Conservation (phyloP, 352 stramenopile genomes). For the Globisporangium carolinianum region DNA sequence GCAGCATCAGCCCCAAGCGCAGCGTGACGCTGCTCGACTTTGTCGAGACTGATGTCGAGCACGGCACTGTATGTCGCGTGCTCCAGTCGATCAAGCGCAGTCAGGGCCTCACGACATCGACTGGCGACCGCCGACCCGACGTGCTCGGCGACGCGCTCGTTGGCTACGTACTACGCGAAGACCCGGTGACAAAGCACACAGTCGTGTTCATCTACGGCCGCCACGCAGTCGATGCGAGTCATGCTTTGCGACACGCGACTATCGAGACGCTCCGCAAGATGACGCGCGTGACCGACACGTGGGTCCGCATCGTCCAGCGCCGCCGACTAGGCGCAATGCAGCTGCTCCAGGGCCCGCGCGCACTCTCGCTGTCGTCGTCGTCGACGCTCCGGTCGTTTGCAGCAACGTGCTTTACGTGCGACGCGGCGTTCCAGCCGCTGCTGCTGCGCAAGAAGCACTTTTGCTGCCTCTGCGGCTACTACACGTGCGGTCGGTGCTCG, state of each 20-base stretch:
- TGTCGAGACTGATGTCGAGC: constrained; percentile 13
- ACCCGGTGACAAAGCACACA: constrained; percentile 15
- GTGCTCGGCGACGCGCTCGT: constrained; percentile 11
- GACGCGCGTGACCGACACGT: constrained; percentile 11
- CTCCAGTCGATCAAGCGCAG: constrained; percentile 11
- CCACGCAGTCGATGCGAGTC: not conserved
- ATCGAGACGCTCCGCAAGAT: constrained; percentile 15
- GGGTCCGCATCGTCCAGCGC: constrained; percentile 14
- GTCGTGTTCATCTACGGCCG: constrained; percentile 15
- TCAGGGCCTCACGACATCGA: constrained; percentile 1
- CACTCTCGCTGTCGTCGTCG: constrained; percentile 3
- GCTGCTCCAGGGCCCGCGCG: constrained; percentile 4
- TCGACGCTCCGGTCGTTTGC: constrained; percentile 6
- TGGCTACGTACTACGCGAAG: constrained; percentile 20
- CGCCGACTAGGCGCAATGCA: constrained; percentile 13
- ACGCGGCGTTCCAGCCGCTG: constrained; percentile 12
- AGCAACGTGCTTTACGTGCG: constrained; percentile 15
- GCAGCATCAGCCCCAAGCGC: constrained; percentile 2
- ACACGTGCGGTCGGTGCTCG: constrained; percentile 30
- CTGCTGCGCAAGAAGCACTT: constrained; percentile 21
- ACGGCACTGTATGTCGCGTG: constrained; percentile 7
- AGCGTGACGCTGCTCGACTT: constrained; percentile 18
- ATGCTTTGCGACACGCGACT: constrained; percentile 2
- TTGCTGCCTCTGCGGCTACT: constrained; percentile 37
- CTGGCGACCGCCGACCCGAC: constrained; percentile 1